Evolutionary conservation across 2,329 filamentous ascomycete species (phyloP), one percentile per base, ranked within the genome.

Genomic region (Hypoxylon sp.): DNA sequence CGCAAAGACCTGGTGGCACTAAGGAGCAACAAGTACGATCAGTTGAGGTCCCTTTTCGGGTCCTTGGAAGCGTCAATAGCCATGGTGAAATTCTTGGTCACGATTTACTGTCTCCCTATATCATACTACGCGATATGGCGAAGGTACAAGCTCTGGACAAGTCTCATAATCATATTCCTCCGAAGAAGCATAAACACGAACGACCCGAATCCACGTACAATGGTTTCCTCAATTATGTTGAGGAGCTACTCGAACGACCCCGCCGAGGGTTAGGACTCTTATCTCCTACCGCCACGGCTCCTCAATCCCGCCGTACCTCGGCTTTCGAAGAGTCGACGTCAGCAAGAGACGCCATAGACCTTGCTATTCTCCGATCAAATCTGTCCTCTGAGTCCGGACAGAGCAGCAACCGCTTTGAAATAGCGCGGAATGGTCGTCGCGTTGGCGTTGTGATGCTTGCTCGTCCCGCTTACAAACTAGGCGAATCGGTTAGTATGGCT

Each of bases 381-480:
- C 82, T 91, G 72, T 86, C 89, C 0, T 84, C 84, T 2, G 86
- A 88, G 48, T 87, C 88, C n/a, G 89, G 91, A 37, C 91, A 93
- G 74, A 94, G 92, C 76, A 88, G 91, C n/a, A 98, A 97, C 75
- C 90, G 94, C 42, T 99, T 98, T 78, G 94, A 97, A 77, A 98
- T 99, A 77, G 91, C 95, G 11, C 92, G 95, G 13, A 94, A 94
- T 75, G 94, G 94, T n/a, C 90, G 91, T 62, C 91, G 91, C n/a
- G 94, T 99, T 11, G 95, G 93, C 2, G 93, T 97, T 5, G 89
- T 99, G 61, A 94, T 94, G 81, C 87, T 99, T 32, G 92, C 94
- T 4, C 90, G 96, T 8, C 93, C 96, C 0, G 90, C 94, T 0
- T 98, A 97, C 82, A 88, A 94, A 48, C 85, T 99, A 0, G 96